A percentile compares a stretch with the other conserved stretches of the same genome.
These are phyloP conservation scores for Coprinellus aureogranulatus DNA, from an alignment of 768 basidiomycete species.

Conservation along the genomic window DNA sequence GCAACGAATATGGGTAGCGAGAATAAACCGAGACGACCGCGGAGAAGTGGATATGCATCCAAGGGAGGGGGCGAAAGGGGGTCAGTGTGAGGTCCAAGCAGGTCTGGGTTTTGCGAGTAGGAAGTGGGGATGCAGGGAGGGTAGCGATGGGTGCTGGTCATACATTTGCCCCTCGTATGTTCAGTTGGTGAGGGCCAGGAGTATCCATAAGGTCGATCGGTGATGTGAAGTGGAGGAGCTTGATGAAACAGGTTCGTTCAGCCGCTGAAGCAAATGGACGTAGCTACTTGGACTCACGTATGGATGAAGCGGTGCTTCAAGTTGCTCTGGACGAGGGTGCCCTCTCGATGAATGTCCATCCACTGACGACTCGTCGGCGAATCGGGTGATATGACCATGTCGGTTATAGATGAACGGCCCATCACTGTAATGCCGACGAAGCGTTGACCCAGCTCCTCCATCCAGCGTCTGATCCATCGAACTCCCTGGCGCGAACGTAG, in stretches of 20 bases:
- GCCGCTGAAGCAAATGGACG: neutral
- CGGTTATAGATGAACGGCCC: conserved; percentile 29
- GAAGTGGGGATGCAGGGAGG: neutral
- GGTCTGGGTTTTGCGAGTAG: too few species aligned
- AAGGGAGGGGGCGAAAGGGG: too few species aligned
- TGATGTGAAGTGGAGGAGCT: conserved; percentile 45
- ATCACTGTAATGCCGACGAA: conserved; percentile 27
- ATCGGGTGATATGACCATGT: conserved; percentile 16
- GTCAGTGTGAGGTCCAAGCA: neutral
- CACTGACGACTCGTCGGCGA: neutral
- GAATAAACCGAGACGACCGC: too few species aligned
- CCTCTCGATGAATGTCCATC: conserved; percentile 10
- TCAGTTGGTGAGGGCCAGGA: neutral
- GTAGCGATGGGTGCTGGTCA: neutral
- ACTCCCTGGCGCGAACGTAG: conserved; percentile 6
- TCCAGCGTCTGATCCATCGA: conserved; percentile 11
- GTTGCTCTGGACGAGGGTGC: conserved; percentile 1
- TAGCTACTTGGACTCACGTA: conserved; percentile 31
- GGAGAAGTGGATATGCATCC: too few species aligned
- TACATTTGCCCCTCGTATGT: neutral
- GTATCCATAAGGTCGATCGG: conserved; percentile 39
- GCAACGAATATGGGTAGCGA: too few species aligned
- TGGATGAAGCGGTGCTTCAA: conserved; percentile 36
- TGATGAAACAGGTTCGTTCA: conserved; percentile 1
- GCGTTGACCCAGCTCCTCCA: conserved; percentile 1